Conservation (phyloP, 352 stramenopile genomes). For the Phytophthora uliginosa region DNA sequence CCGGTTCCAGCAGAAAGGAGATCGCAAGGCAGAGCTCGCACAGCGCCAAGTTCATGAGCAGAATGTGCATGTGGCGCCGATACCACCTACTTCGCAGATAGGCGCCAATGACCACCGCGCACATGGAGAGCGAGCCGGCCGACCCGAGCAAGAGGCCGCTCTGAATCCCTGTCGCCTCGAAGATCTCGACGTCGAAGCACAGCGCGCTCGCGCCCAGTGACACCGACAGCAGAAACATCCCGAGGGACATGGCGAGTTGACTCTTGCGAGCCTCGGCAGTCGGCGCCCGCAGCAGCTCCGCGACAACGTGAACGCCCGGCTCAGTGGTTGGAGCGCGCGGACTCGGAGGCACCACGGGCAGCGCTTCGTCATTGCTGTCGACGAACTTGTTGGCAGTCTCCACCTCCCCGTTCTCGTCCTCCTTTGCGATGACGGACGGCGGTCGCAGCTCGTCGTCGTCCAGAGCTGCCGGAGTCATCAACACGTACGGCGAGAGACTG, state of each 20-base stretch:
- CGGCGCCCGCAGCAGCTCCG: conserved; percentile 29
- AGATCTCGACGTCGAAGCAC: conserved; percentile 54
- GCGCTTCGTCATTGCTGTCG: neutral
- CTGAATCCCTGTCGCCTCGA: conserved; percentile 59
- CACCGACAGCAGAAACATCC: conserved; percentile 51
- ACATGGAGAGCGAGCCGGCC: conserved; percentile 69
- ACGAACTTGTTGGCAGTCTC: neutral
- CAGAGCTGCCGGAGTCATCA: conserved; percentile 30
- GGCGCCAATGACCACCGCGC: conserved; percentile 54
- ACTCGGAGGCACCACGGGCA: conserved; percentile 15
- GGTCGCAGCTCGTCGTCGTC: conserved; percentile 34
- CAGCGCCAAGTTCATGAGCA: conserved; percentile 71
- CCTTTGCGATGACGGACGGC: conserved; percentile 16
- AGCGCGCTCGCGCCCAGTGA: conserved; percentile 57
- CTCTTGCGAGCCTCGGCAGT: conserved; percentile 33
- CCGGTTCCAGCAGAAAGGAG: conserved; percentile 79
- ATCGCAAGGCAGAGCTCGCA: conserved; percentile 73
- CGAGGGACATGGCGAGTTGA: conserved; percentile 54
- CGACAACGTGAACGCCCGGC: conserved; percentile 29
- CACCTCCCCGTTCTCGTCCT: neutral
- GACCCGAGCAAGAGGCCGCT: conserved; percentile 72
- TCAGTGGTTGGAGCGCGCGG: conserved; percentile 13
- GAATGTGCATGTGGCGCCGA: conserved; percentile 75
- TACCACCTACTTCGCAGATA: conserved; percentile 69
- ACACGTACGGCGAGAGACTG: conserved; percentile 31